Evolutionary conservation across 768 basidiomycete species (phyloP).

Genomic region (Lactarius quietus): DNA sequence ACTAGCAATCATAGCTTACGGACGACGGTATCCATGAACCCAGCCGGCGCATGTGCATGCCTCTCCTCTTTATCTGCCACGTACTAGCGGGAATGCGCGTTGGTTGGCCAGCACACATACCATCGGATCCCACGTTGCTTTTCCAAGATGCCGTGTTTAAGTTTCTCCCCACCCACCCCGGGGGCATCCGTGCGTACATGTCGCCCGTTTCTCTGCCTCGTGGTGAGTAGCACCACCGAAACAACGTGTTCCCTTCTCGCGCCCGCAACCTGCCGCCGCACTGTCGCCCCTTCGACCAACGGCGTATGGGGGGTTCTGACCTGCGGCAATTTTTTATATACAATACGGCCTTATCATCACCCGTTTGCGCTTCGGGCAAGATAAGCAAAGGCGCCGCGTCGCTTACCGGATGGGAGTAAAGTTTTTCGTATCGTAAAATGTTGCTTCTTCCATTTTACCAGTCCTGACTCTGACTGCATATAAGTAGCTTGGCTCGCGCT

Average conservation of each 20-base stretch:
- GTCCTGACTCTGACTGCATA: neutral
- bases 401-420: neutral
- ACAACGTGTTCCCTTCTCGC: slow-evolving; percentile 7
- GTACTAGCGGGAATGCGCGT: neutral
- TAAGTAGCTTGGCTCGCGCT: neutral
- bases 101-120: slow-evolving; percentile 14
- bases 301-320: neutral
- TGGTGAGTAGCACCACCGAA: neutral
- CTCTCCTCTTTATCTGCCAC: neutral
- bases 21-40: neutral
- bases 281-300: slow-evolving; percentile 4
- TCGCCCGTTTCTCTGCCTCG: slow-evolving; percentile 2
- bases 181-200: neutral
- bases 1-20: neutral
- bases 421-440: slow-evolving; percentile 2
- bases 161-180: neutral
- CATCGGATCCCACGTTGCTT: slow-evolving; percentile 3
- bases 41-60: neutral
- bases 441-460: neutral
- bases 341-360: neutral
- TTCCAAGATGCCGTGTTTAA: neutral
- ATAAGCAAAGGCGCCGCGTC: slow-evolving; percentile 2
- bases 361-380: slow-evolving; percentile 6
- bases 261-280: slow-evolving; percentile 5
- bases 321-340: slow-evolving; percentile 6